Conservation (phyloP, 495 filamentous ascomycete genomes). For the Penicillium cataractarum region DNA sequence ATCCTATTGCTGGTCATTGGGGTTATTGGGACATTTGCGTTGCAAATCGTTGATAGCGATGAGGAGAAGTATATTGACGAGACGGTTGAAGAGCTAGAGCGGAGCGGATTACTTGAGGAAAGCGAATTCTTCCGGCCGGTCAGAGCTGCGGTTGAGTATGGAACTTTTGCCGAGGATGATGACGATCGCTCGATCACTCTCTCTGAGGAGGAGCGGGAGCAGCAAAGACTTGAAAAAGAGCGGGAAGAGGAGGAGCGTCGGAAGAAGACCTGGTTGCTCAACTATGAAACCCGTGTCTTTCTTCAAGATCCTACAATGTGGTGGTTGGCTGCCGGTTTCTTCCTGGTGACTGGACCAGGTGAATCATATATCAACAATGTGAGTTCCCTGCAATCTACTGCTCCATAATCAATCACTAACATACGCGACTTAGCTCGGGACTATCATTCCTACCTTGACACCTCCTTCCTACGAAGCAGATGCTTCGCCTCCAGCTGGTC, state of each 20-base stretch:
- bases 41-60: constrained; percentile 69
- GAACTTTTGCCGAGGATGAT: constrained; percentile 48
- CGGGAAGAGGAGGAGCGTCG: constrained; percentile 66
- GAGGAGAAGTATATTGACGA: constrained; percentile 77
- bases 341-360: constrained; percentile 89
- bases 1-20: constrained; percentile 68
- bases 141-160: constrained; percentile 49
- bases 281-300: constrained; percentile 82
- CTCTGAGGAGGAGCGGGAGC: constrained; percentile 51
- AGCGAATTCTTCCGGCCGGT: constrained; percentile 61
- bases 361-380: constrained; percentile 97
- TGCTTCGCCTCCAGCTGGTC: constrained; percentile 60
- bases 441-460: constrained; percentile 84
- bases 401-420: background rate
- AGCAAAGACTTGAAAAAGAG: constrained; percentile 49
- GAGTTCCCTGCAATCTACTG: constrained; percentile 4
- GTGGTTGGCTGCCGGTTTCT: constrained; percentile 88
- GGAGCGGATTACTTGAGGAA: constrained; percentile 79
- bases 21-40: constrained; percentile 69
- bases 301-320: constrained; percentile 91
- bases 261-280: constrained; percentile 85
- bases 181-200: constrained; percentile 38
- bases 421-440: constrained; percentile 63
- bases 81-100: constrained; percentile 80
- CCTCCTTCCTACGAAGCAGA: constrained; percentile 55